Evolutionary conservation across 305 asterid genomes (phyloP).

Genomic region (Salvia sclarea): DNA sequence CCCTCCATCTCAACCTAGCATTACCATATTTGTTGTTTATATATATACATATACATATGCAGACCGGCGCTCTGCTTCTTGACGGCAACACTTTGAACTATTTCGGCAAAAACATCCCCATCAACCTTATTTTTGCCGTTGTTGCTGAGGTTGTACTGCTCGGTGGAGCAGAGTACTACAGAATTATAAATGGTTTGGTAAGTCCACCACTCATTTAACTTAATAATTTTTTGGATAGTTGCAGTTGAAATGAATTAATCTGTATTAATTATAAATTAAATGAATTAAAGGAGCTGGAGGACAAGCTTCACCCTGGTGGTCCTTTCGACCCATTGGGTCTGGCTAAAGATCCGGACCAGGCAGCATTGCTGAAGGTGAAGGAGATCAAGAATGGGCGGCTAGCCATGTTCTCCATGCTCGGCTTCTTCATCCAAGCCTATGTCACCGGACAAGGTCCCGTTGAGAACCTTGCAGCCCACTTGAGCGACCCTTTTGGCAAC

Average conservation of each 20-base stretch:
- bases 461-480: slow-evolving; percentile 84
- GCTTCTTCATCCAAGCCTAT: slow-evolving; percentile 92
- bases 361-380: slow-evolving; percentile 88
- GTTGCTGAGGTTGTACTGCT: slow-evolving; percentile 81
- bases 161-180: slow-evolving; percentile 98
- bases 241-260: no score
- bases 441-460: slow-evolving; percentile 95
- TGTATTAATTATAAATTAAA: no score
- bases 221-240: no score
- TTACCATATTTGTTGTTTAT: background rate
- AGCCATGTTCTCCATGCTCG: slow-evolving; percentile 96
- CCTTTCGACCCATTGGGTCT: slow-evolving; percentile 95
- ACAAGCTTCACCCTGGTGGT: slow-evolving; percentile 98
- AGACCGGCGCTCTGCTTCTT: slow-evolving; percentile 96
- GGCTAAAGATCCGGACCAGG: slow-evolving; percentile 93
- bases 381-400: slow-evolving; percentile 94
- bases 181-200: slow-evolving; percentile 89
- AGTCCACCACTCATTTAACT: background rate
- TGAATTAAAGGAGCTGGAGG: slow-evolving; percentile 83
- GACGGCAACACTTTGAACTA: slow-evolving; percentile 94
- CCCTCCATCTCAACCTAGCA: no score
- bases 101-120: slow-evolving; percentile 92
- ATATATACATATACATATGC: slow-evolving; percentile 12
- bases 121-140: slow-evolving; percentile 82
- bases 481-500: slow-evolving; percentile 98